Percentiles rank a stretch among this genome's conserved stretches.
Conservation (phyloP, 176 grass and related monocot genomes). For the Cymbopogon citratus region DNA sequence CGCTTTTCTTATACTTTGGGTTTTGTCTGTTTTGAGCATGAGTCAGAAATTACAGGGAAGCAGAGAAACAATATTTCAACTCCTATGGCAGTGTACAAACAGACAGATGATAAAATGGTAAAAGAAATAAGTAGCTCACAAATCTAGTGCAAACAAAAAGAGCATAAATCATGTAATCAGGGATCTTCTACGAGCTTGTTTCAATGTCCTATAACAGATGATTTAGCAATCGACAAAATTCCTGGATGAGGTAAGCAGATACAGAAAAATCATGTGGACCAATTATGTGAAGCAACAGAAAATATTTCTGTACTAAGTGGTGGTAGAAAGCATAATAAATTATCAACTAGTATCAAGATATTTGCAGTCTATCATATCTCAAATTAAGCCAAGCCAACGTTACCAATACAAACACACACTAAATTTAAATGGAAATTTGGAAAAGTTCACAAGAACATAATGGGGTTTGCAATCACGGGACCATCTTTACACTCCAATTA, state of each 20-base stretch:
- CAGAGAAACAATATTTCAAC: conserved; percentile 11
- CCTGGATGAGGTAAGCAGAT: conserved; percentile 16
- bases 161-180: conserved; percentile 4
- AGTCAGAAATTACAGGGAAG: background rate
- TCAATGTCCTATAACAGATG: background rate
- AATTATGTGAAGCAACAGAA: conserved; percentile 18
- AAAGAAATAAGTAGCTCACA: background rate
- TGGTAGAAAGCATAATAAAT: background rate
- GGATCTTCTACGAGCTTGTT: background rate
- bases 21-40: background rate
- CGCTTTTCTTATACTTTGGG: conserved; percentile 11
- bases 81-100: background rate
- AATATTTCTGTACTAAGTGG: conserved; percentile 8
- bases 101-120: conserved; percentile 16
- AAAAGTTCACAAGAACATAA: conserved; percentile 1
- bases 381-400: conserved; percentile 2
- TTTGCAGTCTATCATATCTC: background rate
- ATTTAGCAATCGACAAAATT: background rate
- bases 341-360: conserved; percentile 4
- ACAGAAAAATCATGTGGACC: conserved; percentile 6
- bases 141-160: background rate
- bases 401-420: background rate
- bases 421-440: background rate
- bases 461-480: background rate
- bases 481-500: background rate